Evolutionary conservation across 2,329 filamentous ascomycete species (phyloP), one percentile per base, ranked within the genome.

Genomic region (Thelonectria discophora): DNA sequence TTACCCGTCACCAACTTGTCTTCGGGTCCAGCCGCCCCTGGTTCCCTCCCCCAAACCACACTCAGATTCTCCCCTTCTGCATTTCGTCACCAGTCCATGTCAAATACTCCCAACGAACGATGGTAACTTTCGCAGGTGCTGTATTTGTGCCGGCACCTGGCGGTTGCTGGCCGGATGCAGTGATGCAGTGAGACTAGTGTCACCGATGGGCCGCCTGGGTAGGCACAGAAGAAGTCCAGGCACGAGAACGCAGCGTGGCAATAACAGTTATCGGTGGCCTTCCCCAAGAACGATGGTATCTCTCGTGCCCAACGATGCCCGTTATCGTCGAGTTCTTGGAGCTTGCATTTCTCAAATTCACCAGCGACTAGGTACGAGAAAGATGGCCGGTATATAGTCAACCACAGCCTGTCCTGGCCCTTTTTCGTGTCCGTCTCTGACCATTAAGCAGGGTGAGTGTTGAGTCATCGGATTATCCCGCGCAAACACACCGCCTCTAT

Each of bases 141-240:
- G 21, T 30, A 30, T 30, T 5, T 12, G 6, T 37, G 34, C 32
- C 32, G 9, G 32, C 15, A 46, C 47, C 46, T 21, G 42, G 32
- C 13, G 53, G 48, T 47, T 42, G 52, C 58, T 47, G 47, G 47
- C 52, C 58, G 42, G 53, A 60, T 55, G 46, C 51, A 62, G 58
- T 53, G 45, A 34, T 60, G 46, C 47, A 55, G 50, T 51, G 40
- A 55, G 50, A 59, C 60, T 62, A 62, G 60, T 39, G 55, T 50
- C 49, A 58, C 48, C 43, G 58, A 55, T 42, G 49, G 42, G 48
- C 40, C 47, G 17, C 34, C 24, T 24, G 13, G 15, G 21, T 21
- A 24, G 21, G 21, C 6, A 46, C 45, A 45, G 24, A 21, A 32
- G 20, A 10, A 34, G 32, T 20, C 24, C 34, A 52, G 30, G n/a